phyloP scores from a whole-genome alignment of 257 asterid genomes.

The Solanum bulbocastanum region DNA sequence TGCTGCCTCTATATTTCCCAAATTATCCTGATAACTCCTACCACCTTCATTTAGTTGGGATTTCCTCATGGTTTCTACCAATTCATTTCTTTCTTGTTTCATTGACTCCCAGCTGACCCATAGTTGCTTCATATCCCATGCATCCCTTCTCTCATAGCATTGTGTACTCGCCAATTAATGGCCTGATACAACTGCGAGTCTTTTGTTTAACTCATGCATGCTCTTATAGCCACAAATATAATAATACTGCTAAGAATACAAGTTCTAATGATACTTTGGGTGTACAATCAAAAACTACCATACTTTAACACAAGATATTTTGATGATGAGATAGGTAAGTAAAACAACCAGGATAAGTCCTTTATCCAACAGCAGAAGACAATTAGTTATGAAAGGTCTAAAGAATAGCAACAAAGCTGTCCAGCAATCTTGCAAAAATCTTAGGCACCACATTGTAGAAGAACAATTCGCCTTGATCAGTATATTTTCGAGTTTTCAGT shows the following conservation, averaged over 20 bases:
- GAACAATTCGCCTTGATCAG: neutral
- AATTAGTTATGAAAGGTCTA: neutral
- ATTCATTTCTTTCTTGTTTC: neutral
- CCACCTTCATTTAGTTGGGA: too few relatives aligned
- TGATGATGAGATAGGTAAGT: neutral
- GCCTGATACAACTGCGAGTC: too few relatives aligned
- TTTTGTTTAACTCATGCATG: neutral
- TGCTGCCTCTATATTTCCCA: constrained; percentile 60
- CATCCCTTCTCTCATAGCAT: too few relatives aligned
- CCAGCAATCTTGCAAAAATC: neutral
- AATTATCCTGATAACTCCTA: too few relatives aligned
- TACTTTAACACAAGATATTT: neutral
- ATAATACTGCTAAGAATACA: neutral
- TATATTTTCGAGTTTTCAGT: too few relatives aligned
- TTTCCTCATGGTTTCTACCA: too few relatives aligned
- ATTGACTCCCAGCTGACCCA: too few relatives aligned
- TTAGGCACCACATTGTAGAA: neutral
- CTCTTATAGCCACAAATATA: neutral
- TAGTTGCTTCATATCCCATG: too few relatives aligned
- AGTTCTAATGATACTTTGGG: neutral
- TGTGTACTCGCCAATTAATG: too few relatives aligned
- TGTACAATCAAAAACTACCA: neutral
- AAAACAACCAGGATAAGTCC: neutral
- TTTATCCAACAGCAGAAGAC: neutral
- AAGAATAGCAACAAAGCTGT: neutral